Percentiles rank a stretch among this genome's conserved stretches.
Conservation (phyloP, 306 rosid species). For the Dalbergia oliveri region DNA sequence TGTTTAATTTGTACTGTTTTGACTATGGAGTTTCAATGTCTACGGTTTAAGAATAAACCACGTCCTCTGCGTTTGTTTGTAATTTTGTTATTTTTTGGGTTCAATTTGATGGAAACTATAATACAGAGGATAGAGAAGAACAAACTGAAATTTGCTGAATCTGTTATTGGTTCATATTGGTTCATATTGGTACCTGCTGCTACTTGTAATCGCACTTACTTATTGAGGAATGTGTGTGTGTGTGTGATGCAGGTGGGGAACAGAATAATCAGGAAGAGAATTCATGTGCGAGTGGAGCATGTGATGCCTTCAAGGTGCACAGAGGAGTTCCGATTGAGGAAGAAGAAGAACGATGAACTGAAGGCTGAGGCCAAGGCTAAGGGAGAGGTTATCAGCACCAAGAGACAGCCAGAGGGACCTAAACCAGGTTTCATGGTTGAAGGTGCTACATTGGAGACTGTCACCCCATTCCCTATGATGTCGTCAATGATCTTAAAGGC, state of each 20-base stretch:
- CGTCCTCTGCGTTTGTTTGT: neutral
- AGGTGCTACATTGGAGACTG: constrained; percentile 87
- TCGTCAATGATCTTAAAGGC: constrained; percentile 95
- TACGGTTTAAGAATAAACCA: neutral
- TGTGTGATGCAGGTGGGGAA: constrained; percentile 70
- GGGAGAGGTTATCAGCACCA: constrained; percentile 82
- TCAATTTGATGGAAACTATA: neutral
- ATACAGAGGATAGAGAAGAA: no score
- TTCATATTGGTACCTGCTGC: neutral
- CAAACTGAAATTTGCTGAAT: no score
- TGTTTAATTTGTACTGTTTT: no score
- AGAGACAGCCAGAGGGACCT: constrained; percentile 91
- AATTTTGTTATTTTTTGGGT: no score
- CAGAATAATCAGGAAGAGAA: constrained; percentile 80
- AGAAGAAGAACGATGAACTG: constrained; percentile 71
- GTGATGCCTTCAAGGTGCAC: constrained; percentile 87
- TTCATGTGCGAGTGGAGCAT: constrained; percentile 94
- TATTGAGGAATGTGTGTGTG: neutral
- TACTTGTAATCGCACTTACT: neutral
- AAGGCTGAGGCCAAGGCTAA: constrained; percentile 88
- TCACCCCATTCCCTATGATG: constrained; percentile 95
- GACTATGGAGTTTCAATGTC: no score
- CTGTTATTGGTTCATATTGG: neutral
- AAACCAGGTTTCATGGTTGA: constrained; percentile 97
- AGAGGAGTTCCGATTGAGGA: constrained; percentile 78